Conservation (phyloP, 1,139 yeast genomes). For the Geotrichum bryndzae region DNA sequence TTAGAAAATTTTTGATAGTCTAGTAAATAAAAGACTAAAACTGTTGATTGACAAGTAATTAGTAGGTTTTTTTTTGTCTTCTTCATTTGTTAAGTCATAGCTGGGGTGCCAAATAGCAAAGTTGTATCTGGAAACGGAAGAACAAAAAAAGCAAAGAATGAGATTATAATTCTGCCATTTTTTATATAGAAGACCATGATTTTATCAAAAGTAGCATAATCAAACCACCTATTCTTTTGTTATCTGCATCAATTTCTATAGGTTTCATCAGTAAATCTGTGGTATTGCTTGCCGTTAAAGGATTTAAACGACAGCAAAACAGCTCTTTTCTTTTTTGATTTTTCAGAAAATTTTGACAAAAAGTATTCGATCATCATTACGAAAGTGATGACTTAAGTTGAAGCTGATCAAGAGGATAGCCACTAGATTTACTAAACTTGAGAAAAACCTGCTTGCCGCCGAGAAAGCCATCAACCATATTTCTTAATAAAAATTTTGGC, state of each 20-base stretch:
- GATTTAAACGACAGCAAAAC: neutral
- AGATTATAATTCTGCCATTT: neutral
- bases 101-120: neutral
- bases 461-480: no score
- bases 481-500: no score
- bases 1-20: neutral
- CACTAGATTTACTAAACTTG: neutral
- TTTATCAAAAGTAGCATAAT: neutral
- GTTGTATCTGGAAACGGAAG: neutral
- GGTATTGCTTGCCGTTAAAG: conserved; percentile 7
- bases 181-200: neutral
- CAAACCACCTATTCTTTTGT: neutral
- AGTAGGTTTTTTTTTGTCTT: neutral
- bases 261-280: neutral
- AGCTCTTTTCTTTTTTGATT: neutral
- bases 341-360: neutral
- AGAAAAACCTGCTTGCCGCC: no score
- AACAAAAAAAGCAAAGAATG: neutral
- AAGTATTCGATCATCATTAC: neutral
- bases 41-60: neutral
- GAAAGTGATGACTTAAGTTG: neutral
- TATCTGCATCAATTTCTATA: neutral
- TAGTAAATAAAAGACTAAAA: neutral
- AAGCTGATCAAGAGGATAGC: no score
- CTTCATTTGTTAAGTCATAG: neutral